phyloP scores from a whole-genome alignment of 2,329 filamentous ascomycete species.

The Arthrobotrys musiformis region DNA sequence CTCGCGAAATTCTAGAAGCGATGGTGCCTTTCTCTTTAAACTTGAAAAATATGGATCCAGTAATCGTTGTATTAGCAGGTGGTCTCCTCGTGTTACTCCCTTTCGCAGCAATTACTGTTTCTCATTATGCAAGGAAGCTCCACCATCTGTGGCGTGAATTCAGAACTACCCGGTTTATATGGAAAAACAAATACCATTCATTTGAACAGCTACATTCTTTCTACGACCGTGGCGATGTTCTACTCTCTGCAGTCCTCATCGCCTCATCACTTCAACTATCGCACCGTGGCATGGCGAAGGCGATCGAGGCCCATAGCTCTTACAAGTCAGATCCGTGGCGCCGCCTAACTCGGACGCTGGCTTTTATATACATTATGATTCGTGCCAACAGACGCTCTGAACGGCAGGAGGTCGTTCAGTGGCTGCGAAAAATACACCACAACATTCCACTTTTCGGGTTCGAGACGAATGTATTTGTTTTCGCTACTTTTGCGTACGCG shows the following conservation, averaged over 20 bases:
- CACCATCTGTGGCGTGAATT: too few species aligned
- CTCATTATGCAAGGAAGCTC: too few species aligned
- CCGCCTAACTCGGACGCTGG: conserved; percentile 27
- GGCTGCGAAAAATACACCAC: conserved; percentile 27
- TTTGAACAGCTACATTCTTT: conserved; percentile 43
- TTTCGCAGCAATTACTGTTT: too few species aligned
- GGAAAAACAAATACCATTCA: conserved; percentile 44
- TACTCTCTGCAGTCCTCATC: conserved; percentile 29
- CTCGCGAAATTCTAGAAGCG: too few species aligned
- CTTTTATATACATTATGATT: conserved; percentile 43
- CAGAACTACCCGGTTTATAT: conserved; percentile 13
- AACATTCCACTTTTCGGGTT: conserved; percentile 25
- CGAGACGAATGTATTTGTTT: conserved; percentile 39
- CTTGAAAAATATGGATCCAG: too few species aligned
- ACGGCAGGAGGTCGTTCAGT: conserved; percentile 27
- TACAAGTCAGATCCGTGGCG: conserved; percentile 35
- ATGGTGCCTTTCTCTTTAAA: too few species aligned
- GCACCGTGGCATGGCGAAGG: conserved; percentile 23
- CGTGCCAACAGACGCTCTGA: conserved; percentile 29
- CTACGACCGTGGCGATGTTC: conserved; percentile 38
- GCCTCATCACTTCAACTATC: conserved; percentile 28
- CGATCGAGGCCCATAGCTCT: conserved; percentile 19
- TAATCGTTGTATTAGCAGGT: too few species aligned
- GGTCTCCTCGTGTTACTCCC: too few species aligned
- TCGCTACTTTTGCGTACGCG: conserved; percentile 40